Evolutionary conservation across 768 basidiomycete species (phyloP), one percentile per base, ranked within the genome.

Genomic region (Xerocomus potaroensis): DNA sequence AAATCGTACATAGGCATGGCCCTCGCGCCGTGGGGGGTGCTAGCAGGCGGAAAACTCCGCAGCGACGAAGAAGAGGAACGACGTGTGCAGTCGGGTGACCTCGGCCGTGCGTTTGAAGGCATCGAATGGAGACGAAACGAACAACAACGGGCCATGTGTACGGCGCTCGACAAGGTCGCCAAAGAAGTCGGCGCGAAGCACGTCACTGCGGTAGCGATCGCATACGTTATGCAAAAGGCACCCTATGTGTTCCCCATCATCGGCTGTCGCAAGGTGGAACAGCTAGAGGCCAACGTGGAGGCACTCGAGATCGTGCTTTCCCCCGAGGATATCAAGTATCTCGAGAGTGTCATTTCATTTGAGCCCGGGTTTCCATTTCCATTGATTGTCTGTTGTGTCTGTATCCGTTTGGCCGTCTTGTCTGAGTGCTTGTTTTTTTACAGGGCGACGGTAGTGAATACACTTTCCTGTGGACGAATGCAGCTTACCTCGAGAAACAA

Each of bases 161-260:
- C 60, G 3, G 78, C 70, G 0, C 63, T 80, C 19, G 77, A 77
- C 54, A 70, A 75, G 46, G 72, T 82, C 10, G 78, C 78, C 1
- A 54, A 54, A 12, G 72, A 80, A 51, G 64, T 79, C 6, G 78
- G 78, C 0, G 70, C 71, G 4, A 68, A 74, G 53, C 61, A 63
- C 40, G 67, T 81, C 51, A 72, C 72, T 6, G 64, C 79, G 35
- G 63, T 58, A 10, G 57, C 59, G 15, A 45, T 81, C 48, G 76
- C 77, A 12, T 80, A 78, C 48, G 62, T 80, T 10, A 63, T 80
- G 63, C 74, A 78, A 34, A 81, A 80, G 58, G 67, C 73, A 5
- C 71, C 74, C 0, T 77, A 69, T 42, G 75, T 77, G 0, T 79
- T 79, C 62, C 76, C 76, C 0, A 67, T 79, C 47, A 59, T 79